A percentile compares a stretch with the other conserved stretches of the same genome.
These are phyloP conservation scores for Nothomitra cinnamomea DNA, from an alignment of 2,329 filamentous ascomycete genomes.

Conservation along the genomic window DNA sequence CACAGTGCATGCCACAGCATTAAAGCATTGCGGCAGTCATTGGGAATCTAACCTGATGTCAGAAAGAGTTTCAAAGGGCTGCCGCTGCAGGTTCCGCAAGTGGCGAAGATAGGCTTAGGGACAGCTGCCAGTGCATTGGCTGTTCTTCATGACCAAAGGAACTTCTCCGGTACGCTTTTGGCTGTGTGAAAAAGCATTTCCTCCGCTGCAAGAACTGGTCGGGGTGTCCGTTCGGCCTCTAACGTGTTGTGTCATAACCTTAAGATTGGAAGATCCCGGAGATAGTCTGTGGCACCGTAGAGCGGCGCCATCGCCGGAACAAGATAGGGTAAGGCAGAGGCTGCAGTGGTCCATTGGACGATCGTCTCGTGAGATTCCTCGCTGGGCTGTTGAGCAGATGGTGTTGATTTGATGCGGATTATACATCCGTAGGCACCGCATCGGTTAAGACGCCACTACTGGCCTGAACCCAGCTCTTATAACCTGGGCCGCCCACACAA, in stretches of 20 bases:
- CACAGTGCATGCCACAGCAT: neutral
- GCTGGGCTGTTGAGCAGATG: neutral
- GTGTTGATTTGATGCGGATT: neutral
- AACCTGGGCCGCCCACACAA: no score
- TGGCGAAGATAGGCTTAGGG: neutral
- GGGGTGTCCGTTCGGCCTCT: neutral
- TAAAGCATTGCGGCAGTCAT: neutral
- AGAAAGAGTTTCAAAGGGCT: neutral
- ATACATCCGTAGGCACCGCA: neutral
- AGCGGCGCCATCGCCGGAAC: neutral
- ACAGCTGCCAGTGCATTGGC: neutral
- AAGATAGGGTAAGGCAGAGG: neutral
- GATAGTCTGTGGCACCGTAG: neutral
- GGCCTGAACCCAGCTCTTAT: neutral
- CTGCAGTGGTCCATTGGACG: neutral
- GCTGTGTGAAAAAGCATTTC: neutral
- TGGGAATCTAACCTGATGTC: neutral
- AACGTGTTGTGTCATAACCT: neutral
- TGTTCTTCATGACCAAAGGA: neutral
- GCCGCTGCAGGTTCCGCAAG: neutral
- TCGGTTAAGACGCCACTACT: conserved; percentile 1
- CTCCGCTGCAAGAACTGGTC: neutral
- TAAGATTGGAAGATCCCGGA: neutral
- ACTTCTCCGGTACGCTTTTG: neutral
- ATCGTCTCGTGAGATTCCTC: neutral